Evolutionary conservation across 768 basidiomycete genomes (phyloP).

Genomic region (Tulasnella sp.): DNA sequence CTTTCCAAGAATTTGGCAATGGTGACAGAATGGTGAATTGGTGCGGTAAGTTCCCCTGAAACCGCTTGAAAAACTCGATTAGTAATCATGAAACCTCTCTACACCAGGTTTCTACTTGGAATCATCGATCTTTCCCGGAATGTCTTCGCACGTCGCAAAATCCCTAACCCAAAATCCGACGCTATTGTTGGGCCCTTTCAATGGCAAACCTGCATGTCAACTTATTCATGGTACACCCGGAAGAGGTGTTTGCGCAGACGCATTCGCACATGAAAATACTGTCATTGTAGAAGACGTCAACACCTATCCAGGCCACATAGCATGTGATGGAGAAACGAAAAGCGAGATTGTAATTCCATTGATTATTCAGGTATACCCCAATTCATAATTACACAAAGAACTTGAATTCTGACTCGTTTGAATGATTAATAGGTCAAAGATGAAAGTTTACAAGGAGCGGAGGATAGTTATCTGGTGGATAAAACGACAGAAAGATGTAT

Average conservation of each 20-base stretch:
- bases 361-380: too few species aligned
- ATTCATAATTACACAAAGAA: too few species aligned
- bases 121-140: slow-evolving; percentile 45
- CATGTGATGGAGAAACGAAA: slow-evolving; percentile 81
- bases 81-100: background rate
- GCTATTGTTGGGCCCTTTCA: slow-evolving; percentile 57
- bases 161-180: slow-evolving; percentile 32
- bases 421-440: too few species aligned
- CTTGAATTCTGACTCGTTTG: too few species aligned
- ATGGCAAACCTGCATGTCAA: slow-evolving; percentile 85
- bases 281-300: slow-evolving; percentile 69
- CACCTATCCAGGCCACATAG: slow-evolving; percentile 80
- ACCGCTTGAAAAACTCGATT: background rate
- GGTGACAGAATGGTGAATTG: slow-evolving; percentile 69
- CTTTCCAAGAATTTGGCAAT: slow-evolving; percentile 53
- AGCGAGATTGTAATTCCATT: slow-evolving; percentile 86
- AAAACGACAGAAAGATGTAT: slow-evolving; percentile 22
- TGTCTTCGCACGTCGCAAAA: slow-evolving; percentile 4
- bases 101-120: slow-evolving; percentile 72
- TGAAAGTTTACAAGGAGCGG: too few species aligned
- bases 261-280: slow-evolving; percentile 43
- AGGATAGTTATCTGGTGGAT: too few species aligned
- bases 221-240: slow-evolving; percentile 49
- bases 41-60: slow-evolving; percentile 55
- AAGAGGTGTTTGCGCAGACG: slow-evolving; percentile 74